phyloP scores from a whole-genome alignment of 441 rosid species.

The Cnidoscolus chayamansa region DNA sequence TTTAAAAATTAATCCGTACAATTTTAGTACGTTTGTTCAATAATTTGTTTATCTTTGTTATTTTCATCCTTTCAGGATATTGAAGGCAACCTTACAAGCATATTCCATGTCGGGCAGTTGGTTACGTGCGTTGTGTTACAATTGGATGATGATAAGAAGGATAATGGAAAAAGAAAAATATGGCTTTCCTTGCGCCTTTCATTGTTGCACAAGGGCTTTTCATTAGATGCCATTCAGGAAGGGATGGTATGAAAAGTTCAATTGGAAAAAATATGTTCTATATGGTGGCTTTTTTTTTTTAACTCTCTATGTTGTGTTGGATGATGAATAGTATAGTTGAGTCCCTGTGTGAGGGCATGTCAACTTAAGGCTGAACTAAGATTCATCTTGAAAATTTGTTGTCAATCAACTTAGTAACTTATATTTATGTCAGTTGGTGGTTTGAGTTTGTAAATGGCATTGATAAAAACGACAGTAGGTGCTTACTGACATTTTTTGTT shows the following conservation, averaged over 20 bases:
- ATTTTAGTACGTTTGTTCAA: neutral
- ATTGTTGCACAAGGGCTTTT: slow-evolving; percentile 68
- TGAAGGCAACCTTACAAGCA: slow-evolving; percentile 50
- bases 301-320: slow-evolving; percentile 12
- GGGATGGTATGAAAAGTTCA: slow-evolving; percentile 74
- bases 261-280: neutral
- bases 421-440: neutral
- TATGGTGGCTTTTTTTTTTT: neutral
- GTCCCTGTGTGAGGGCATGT: neutral
- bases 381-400: neutral
- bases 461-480: neutral
- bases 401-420: neutral
- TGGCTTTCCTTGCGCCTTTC: slow-evolving; percentile 94
- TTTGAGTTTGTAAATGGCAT: neutral
- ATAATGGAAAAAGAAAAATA: slow-evolving; percentile 70
- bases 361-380: neutral
- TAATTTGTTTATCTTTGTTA: slow-evolving; percentile 1
- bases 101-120: slow-evolving; percentile 71
- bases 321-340: neutral
- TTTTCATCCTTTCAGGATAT: slow-evolving; percentile 43
- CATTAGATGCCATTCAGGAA: slow-evolving; percentile 73
- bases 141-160: slow-evolving; percentile 84
- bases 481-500: neutral
- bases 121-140: slow-evolving; percentile 84
- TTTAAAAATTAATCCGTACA: neutral